A percentile compares a stretch with the other conserved stretches of the same genome.
phyloP scores from a whole-genome alignment of 805 yeast species.

The Candida morakotiae region DNA sequence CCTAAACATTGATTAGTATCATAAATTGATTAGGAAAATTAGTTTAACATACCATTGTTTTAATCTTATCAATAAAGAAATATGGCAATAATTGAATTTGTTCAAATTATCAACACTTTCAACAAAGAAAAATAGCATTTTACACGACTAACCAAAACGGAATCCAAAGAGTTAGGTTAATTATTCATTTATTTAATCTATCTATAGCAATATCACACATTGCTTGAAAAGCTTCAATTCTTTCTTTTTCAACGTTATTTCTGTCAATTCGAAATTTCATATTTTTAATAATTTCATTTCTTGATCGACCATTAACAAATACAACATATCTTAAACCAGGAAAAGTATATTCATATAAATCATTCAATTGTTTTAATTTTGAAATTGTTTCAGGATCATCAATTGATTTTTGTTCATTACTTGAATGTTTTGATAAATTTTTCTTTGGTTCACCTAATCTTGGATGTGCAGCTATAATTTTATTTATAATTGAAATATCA shows the following conservation, averaged over 20 bases:
- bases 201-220: conserved; percentile 91
- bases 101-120: too few species aligned
- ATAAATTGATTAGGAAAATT: background rate
- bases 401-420: conserved; percentile 66
- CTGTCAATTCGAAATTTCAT: conserved; percentile 59
- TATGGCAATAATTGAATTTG: background rate
- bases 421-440: conserved; percentile 61
- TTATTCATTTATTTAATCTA: conserved; percentile 53
- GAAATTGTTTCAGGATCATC: conserved; percentile 46
- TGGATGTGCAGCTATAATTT: conserved; percentile 88
- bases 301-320: conserved; percentile 79
- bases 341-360: conserved; percentile 54
- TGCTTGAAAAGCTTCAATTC: conserved; percentile 68
- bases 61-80: background rate
- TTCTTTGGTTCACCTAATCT: conserved; percentile 65
- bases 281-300: conserved; percentile 59
- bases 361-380: conserved; percentile 51
- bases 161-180: too few species aligned
- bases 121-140: background rate
- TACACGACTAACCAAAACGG: background rate
- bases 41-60: conserved; percentile 7
- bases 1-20: conserved; percentile 39
- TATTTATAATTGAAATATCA: conserved; percentile 19
- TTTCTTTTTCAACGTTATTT: conserved; percentile 52
- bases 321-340: conserved; percentile 80